phyloP scores from a whole-genome alignment of 169 alveolate genomes.

The Perkinsus olseni region DNA sequence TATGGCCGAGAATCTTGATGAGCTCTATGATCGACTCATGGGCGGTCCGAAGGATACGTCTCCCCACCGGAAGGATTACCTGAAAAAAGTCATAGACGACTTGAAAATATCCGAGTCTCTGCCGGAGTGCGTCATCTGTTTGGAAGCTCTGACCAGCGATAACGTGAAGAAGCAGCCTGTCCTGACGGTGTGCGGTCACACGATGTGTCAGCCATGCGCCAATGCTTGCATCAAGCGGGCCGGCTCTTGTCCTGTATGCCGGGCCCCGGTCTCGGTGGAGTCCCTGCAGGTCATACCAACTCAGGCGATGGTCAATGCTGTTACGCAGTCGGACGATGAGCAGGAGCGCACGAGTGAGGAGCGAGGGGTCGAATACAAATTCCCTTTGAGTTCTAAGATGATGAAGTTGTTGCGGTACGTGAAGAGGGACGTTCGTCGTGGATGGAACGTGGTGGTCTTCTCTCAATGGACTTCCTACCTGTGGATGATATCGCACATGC shows the following conservation, averaged over 20 bases:
- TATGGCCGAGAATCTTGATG: neutral
- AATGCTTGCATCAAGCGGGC: neutral
- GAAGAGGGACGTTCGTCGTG: conserved; percentile 28
- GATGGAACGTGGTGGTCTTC: conserved; percentile 29
- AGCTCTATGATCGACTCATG: neutral
- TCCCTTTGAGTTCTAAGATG: conserved; percentile 13
- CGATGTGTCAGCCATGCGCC: neutral
- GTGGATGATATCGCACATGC: conserved; percentile 26
- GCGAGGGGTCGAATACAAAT: neutral
- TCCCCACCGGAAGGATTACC: neutral
- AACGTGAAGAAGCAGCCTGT: neutral
- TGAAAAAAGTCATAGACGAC: neutral
- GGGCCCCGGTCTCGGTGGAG: neutral
- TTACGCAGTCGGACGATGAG: neutral
- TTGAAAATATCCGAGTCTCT: neutral
- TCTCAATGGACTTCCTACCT: conserved; percentile 38
- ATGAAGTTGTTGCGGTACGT: conserved; percentile 26
- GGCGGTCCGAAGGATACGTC: neutral
- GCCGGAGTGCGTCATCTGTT: neutral
- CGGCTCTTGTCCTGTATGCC: neutral
- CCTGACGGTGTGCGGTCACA: neutral
- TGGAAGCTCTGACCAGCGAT: neutral
- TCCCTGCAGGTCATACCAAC: neutral
- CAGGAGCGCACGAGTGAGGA: neutral
- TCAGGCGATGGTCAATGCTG: neutral